phyloP scores from a whole-genome alignment of 2,329 filamentous ascomycete genomes.

The Aspergillus oerlinghausenensis region DNA sequence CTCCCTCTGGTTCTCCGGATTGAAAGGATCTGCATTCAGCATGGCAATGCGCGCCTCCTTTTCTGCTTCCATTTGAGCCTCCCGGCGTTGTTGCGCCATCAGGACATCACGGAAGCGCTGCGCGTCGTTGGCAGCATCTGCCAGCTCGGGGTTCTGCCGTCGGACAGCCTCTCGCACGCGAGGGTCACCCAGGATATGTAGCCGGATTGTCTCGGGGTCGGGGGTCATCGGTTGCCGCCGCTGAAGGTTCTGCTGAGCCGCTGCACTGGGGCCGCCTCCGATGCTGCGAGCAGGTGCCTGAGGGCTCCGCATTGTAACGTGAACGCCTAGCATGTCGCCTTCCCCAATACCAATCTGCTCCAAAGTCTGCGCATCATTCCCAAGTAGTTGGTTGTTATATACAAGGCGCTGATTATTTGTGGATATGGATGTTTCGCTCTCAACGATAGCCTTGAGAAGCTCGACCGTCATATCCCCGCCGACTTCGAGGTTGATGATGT shows the following conservation, averaged over 20 bases:
- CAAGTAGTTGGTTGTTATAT: slow-evolving; percentile 79
- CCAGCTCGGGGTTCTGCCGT: slow-evolving; percentile 70
- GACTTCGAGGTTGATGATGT: slow-evolving; percentile 77
- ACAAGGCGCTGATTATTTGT: slow-evolving; percentile 75
- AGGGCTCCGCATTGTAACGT: slow-evolving; percentile 51
- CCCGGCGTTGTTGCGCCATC: slow-evolving; percentile 61
- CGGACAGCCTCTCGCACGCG: slow-evolving; percentile 66
- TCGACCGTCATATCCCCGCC: slow-evolving; percentile 76
- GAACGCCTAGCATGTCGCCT: slow-evolving; percentile 87
- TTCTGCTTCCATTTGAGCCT: slow-evolving; percentile 68
- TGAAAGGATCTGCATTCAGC: slow-evolving; percentile 91
- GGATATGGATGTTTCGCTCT: slow-evolving; percentile 74
- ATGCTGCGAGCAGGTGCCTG: slow-evolving; percentile 27
- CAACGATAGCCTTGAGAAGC: slow-evolving; percentile 81
- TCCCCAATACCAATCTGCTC: slow-evolving; percentile 75
- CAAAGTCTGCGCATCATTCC: slow-evolving; percentile 73
- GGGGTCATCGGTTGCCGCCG: slow-evolving; percentile 31
- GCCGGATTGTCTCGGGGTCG: slow-evolving; percentile 75
- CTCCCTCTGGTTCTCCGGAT: slow-evolving; percentile 80
- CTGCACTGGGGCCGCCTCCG: slow-evolving; percentile 23
- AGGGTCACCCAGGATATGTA: slow-evolving; percentile 78
- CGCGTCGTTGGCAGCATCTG: slow-evolving; percentile 69
- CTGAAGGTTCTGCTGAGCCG: slow-evolving; percentile 26
- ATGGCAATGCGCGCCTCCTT: slow-evolving; percentile 77
- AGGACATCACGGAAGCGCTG: slow-evolving; percentile 71